phyloP scores from a whole-genome alignment of 257 asterid genomes.

The Capsicum rhomboideum region DNA sequence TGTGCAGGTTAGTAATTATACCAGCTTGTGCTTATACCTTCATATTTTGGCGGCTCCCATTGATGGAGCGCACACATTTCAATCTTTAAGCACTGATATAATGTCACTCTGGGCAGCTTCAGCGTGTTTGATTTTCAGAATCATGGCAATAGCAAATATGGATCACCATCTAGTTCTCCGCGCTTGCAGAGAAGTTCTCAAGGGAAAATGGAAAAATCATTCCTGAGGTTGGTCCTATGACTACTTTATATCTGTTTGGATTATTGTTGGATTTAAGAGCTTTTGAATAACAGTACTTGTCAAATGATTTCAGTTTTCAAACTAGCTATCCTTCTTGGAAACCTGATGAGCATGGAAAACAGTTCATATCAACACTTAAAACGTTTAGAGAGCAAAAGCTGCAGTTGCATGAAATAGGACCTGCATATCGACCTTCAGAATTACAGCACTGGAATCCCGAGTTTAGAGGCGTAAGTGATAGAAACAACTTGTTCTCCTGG shows the following conservation, averaged over 20 bases:
- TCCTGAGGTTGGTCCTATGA: slow-evolving; percentile 47
- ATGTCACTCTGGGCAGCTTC: slow-evolving; percentile 47
- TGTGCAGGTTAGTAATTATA: slow-evolving; percentile 57
- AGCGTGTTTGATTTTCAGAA: slow-evolving; percentile 75
- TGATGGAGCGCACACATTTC: neutral
- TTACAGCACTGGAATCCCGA: slow-evolving; percentile 36
- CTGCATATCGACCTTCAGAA: slow-evolving; percentile 21
- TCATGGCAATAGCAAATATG: slow-evolving; percentile 79
- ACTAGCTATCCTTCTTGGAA: slow-evolving; percentile 79
- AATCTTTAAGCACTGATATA: neutral
- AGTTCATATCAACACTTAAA: slow-evolving; percentile 54
- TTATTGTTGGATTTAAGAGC: neutral
- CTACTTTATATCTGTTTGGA: neutral
- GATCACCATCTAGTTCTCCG: slow-evolving; percentile 57
- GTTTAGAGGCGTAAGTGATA: slow-evolving; percentile 25
- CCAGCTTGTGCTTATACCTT: neutral
- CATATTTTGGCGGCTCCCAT: neutral
- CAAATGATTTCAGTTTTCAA: slow-evolving; percentile 59
- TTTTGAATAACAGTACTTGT: neutral
- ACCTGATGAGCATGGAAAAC: slow-evolving; percentile 63
- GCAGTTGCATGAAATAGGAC: slow-evolving; percentile 28
- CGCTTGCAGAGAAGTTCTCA: slow-evolving; percentile 73
- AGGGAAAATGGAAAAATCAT: slow-evolving; percentile 98
- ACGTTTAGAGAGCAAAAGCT: slow-evolving; percentile 62
- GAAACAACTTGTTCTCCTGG: slow-evolving; percentile 31